These are phyloP conservation scores for Plasmopara viticola DNA, from an alignment of 352 stramenopile species.

Conservation along the genomic window DNA sequence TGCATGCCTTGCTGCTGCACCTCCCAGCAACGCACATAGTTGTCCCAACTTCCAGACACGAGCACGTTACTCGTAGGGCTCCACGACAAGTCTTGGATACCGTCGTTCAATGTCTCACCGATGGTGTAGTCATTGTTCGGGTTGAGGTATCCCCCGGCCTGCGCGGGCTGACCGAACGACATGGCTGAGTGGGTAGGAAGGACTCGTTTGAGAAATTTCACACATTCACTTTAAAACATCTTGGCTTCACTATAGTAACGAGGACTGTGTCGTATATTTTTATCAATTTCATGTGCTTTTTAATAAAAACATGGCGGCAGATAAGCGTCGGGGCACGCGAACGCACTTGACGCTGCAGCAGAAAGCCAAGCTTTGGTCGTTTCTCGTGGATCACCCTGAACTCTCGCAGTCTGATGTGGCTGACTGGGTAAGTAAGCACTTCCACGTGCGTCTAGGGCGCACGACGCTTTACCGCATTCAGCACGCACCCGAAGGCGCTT, in stretches of 20 bases:
- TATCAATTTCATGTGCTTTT: neutral
- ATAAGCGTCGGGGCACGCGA: slow-evolving; percentile 11
- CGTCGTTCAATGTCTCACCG: slow-evolving; percentile 52
- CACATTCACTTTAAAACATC: too few species aligned
- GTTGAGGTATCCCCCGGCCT: slow-evolving; percentile 51
- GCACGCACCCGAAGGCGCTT: slow-evolving; percentile 22
- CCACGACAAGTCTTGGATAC: slow-evolving; percentile 74
- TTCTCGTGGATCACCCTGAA: slow-evolving; percentile 26
- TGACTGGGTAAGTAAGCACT: slow-evolving; percentile 29
- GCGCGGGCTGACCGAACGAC: slow-evolving; percentile 45
- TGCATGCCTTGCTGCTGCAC: slow-evolving; percentile 63
- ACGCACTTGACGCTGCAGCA: slow-evolving; percentile 35
- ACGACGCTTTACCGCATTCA: slow-evolving; percentile 43
- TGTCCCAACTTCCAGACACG: slow-evolving; percentile 77
- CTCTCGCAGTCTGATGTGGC: slow-evolving; percentile 23
- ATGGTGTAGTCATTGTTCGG: slow-evolving; percentile 78
- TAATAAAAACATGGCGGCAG: slow-evolving; percentile 4
- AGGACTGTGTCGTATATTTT: too few species aligned
- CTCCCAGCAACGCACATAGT: slow-evolving; percentile 79
- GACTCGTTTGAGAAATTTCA: too few species aligned
- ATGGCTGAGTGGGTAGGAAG: slow-evolving; percentile 9
- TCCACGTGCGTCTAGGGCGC: slow-evolving; percentile 27
- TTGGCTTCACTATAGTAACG: too few species aligned
- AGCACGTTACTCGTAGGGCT: slow-evolving; percentile 69
- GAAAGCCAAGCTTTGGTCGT: slow-evolving; percentile 26